A percentile compares a stretch with the other conserved stretches of the same genome.
phyloP scores from a whole-genome alignment of 2,329 filamentous ascomycete genomes.

The Thelonectria blattea region DNA sequence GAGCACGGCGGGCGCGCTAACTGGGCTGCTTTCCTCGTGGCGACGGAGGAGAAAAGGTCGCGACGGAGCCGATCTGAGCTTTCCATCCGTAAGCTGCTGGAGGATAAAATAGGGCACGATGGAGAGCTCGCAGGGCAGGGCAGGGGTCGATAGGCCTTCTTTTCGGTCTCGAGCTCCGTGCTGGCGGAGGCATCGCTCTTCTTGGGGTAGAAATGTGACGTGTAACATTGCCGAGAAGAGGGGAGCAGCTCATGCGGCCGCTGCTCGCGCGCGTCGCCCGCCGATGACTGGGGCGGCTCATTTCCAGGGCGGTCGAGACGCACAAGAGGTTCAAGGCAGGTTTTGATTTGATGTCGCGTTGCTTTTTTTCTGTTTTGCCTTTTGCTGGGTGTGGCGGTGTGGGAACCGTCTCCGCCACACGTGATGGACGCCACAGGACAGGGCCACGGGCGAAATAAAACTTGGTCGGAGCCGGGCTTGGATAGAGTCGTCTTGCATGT shows the following conservation, averaged over 20 bases:
- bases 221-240: slow-evolving; percentile 24
- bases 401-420: slow-evolving; percentile 2
- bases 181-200: slow-evolving; percentile 20
- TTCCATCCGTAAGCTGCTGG: slow-evolving; percentile 18
- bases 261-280: slow-evolving; percentile 25
- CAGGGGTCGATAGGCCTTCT: slow-evolving; percentile 9
- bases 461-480: background rate
- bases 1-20: slow-evolving; percentile 18
- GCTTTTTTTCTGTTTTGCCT: background rate
- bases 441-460: background rate
- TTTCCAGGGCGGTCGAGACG: slow-evolving; percentile 16
- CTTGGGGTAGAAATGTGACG: slow-evolving; percentile 32
- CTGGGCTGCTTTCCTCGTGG: background rate
- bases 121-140: slow-evolving; percentile 8
- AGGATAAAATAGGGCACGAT: no score
- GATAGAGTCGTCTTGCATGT: background rate
- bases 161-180: background rate
- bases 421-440: slow-evolving; percentile 17
- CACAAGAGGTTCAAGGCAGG: slow-evolving; percentile 14
- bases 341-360: slow-evolving; percentile 4
- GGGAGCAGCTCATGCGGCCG: slow-evolving; percentile 34
- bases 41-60: slow-evolving; percentile 24
- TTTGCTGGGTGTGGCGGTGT: slow-evolving; percentile 11
- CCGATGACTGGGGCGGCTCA: slow-evolving; percentile 28
- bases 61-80: slow-evolving; percentile 34